These are phyloP conservation scores for Gardenia jasminoides DNA, from an alignment of 257 asterid species.

Conservation along the genomic window DNA sequence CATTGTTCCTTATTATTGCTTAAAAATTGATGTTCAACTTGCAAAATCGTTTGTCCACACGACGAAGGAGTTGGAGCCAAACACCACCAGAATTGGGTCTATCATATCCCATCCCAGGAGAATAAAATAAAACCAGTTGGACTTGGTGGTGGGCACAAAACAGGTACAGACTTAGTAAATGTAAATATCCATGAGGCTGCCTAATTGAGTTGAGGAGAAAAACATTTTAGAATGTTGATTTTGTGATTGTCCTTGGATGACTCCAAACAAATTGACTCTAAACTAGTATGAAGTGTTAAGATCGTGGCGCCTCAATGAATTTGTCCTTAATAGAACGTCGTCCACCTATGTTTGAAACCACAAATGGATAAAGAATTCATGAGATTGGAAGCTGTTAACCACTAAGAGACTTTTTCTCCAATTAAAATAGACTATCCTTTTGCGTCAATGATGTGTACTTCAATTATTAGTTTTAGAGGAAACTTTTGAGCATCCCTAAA, in stretches of 20 bases:
- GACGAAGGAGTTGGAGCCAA: neutral
- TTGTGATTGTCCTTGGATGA: neutral
- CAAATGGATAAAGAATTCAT: slow-evolving; percentile 36
- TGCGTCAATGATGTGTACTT: slow-evolving; percentile 21
- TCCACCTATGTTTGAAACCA: slow-evolving; percentile 33
- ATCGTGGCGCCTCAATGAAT: neutral
- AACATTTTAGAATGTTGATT: neutral
- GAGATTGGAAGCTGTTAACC: slow-evolving; percentile 27
- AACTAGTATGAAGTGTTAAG: too few relatives aligned
- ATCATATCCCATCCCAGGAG: neutral
- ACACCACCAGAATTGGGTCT: neutral
- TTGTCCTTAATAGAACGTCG: slow-evolving; percentile 38
- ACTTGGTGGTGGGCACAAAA: neutral
- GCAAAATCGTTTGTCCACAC: neutral
- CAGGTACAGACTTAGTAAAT: neutral
- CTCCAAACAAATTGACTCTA: neutral
- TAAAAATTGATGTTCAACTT: neutral
- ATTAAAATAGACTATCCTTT: slow-evolving; percentile 23
- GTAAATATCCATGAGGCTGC: neutral
- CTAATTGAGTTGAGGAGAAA: neutral
- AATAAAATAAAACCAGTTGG: neutral
- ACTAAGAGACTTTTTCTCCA: slow-evolving; percentile 32
- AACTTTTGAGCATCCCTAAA: too few relatives aligned
- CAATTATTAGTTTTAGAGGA: slow-evolving; percentile 26
- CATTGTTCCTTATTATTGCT: neutral